Conservation (phyloP, 805 yeast genomes). For the Yamadazyma phyllophila region DNA sequence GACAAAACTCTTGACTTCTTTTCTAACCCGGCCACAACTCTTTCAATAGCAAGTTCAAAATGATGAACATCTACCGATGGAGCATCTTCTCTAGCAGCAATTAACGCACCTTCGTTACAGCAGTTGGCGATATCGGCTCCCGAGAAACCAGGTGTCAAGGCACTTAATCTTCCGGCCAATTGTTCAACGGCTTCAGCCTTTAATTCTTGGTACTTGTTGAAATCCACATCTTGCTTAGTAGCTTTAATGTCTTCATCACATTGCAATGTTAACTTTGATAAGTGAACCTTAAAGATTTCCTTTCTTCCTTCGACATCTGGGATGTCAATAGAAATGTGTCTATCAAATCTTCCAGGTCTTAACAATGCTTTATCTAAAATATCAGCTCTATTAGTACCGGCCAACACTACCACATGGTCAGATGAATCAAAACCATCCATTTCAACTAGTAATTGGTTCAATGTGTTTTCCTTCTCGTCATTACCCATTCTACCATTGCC, state of each 20-base stretch:
- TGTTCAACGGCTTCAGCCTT: conserved; percentile 42
- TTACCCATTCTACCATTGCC: conserved; percentile 78
- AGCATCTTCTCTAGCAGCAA: conserved; percentile 85
- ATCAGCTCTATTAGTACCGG: conserved; percentile 96
- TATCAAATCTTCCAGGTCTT: conserved; percentile 97
- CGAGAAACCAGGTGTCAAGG: conserved; percentile 95
- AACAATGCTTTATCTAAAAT: conserved; percentile 87
- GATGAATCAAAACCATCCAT: conserved; percentile 95
- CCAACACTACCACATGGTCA: conserved; percentile 94
- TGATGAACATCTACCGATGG: conserved; percentile 69
- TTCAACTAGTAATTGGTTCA: conserved; percentile 93
- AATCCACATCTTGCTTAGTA: conserved; percentile 26
- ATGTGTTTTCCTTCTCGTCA: conserved; percentile 95
- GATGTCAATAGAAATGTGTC: conserved; percentile 86
- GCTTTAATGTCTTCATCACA: conserved; percentile 33
- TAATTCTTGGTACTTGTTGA: conserved; percentile 37
- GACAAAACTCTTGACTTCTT: conserved; percentile 81
- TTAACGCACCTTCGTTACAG: conserved; percentile 95
- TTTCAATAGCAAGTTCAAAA: conserved; percentile 94
- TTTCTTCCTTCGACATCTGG: conserved; percentile 96
- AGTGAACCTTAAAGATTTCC: conserved; percentile 86
- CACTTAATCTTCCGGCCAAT: conserved; percentile 85
- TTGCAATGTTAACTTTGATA: conserved; percentile 64
- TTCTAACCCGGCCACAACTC: conserved; percentile 95
- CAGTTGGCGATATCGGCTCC: conserved; percentile 99